phyloP scores from a whole-genome alignment of 2,329 filamentous ascomycete genomes.

The Trichoderma cornu-damae region DNA sequence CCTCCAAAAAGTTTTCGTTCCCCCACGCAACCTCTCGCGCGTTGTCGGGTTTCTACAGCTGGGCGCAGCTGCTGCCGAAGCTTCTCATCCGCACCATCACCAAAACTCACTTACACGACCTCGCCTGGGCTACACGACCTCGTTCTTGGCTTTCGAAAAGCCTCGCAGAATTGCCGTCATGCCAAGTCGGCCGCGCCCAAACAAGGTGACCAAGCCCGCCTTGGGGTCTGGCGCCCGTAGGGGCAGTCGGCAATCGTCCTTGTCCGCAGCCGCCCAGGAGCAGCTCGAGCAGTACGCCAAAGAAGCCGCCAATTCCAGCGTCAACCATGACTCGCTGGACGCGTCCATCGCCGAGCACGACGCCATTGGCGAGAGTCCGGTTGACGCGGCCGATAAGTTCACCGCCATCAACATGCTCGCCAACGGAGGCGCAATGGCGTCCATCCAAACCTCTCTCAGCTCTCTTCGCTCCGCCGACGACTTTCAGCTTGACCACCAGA shows the following conservation, averaged over 20 bases:
- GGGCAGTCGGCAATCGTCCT: conserved; percentile 26
- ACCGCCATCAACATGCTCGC: conserved; percentile 16
- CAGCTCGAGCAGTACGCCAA: conserved; percentile 31
- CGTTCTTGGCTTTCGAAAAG: too few species aligned
- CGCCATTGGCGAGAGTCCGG: neutral
- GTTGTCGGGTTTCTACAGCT: conserved; percentile 25
- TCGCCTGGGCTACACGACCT: neutral
- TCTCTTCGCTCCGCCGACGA: conserved; percentile 8
- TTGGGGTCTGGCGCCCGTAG: conserved; percentile 20
- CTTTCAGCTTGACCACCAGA: conserved; percentile 16
- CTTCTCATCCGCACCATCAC: conserved; percentile 9
- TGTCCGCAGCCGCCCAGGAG: conserved; percentile 27
- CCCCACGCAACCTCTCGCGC: conserved; percentile 4
- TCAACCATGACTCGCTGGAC: conserved; percentile 2
- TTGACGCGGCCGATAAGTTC: conserved; percentile 19
- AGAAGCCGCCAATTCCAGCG: conserved; percentile 8
- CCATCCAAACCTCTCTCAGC: conserved; percentile 13
- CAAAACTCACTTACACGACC: conserved; percentile 20
- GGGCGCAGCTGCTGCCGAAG: conserved; percentile 21
- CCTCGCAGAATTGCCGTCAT: conserved; percentile 8
- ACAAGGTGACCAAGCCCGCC: conserved; percentile 42
- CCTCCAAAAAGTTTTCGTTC: neutral
- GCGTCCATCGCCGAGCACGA: neutral
- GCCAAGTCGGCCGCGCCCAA: conserved; percentile 35
- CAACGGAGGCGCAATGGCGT: conserved; percentile 17